Evolutionary conservation across 2,329 filamentous ascomycete species (phyloP), one percentile per base, ranked within the genome.

Genomic region (Aplosporella prunicola): DNA sequence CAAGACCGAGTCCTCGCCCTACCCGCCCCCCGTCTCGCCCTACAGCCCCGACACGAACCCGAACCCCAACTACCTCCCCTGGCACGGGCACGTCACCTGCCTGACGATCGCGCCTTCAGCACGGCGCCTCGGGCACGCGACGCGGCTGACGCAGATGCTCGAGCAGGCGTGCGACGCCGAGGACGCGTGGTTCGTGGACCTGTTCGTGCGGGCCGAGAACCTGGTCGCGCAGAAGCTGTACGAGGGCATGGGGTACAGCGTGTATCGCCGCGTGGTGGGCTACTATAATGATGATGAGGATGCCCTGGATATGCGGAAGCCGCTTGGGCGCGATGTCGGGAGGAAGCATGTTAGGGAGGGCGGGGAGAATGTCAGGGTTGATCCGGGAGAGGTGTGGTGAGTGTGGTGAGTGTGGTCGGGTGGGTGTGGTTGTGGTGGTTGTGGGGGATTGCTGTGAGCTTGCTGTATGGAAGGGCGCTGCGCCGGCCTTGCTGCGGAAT

Each of bases 281-380:
- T 98, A 98, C 61, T 98, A 98, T 54, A 85, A 82, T 45, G 88
- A 95, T 56, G 83, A 93, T 55, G 87, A 93, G 61, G 89, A 96
- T 66, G 91, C 89, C 13, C 91, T 85, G 58, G 91, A 98, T 64
- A 98, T 98, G 91, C 77, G 91, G 47, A 96, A 95, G 59, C 76
- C 86, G 24, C 76, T 89, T 65, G 82, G 75, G 61, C 74, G 88
- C 52, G 91, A 98, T 63, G 75, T 72, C 58, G 74, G 80, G 39
- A 64, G 72, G 41, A 74, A 83, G 58, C 85, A 93, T 60, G 72
- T 93, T 32, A 74, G 91, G 46, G 74, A 80, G 37, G 76, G 89
- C 49, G 91, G 91, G 13, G 82, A 91, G 66, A 70, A 76, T 41
- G 78, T 84, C 55, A 71, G 74, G 49, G 87, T 98, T 17, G 68